A percentile compares a stretch with the other conserved stretches of the same genome.
These are phyloP conservation scores for Lolium rigidum DNA, from an alignment of 176 grass and related monocot genomes.

Conservation along the genomic window DNA sequence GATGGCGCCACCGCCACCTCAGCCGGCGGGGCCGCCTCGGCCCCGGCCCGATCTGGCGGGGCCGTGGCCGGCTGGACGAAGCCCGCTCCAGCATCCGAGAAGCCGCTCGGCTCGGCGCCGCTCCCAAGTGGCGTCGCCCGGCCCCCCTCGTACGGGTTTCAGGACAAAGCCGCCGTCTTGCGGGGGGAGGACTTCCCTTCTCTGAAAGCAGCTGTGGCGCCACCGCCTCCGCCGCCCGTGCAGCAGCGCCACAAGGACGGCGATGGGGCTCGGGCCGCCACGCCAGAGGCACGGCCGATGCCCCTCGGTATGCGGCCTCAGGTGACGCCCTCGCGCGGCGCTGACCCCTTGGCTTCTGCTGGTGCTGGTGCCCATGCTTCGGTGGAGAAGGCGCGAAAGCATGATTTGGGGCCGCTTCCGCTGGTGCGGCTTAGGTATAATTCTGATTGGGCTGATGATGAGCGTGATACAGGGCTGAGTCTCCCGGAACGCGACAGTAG, in stretches of 20 bases:
- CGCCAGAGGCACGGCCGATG: slow-evolving; percentile 31
- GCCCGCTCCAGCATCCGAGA: slow-evolving; percentile 56
- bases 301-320: slow-evolving; percentile 87
- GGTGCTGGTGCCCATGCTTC: slow-evolving; percentile 36
- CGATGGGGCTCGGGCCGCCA: slow-evolving; percentile 43
- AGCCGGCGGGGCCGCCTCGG: slow-evolving; percentile 38
- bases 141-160: slow-evolving; percentile 49
- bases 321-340: slow-evolving; percentile 50
- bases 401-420: slow-evolving; percentile 63
- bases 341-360: slow-evolving; percentile 43
- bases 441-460: slow-evolving; percentile 97
- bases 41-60: slow-evolving; percentile 56
- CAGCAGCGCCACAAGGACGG: slow-evolving; percentile 68
- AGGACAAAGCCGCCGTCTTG: slow-evolving; percentile 76
- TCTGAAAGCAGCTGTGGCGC: slow-evolving; percentile 66
- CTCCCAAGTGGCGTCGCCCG: slow-evolving; percentile 25
- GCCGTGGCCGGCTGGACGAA: slow-evolving; percentile 83
- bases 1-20: slow-evolving; percentile 57
- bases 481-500: slow-evolving; percentile 71
- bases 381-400: slow-evolving; percentile 50
- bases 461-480: slow-evolving; percentile 84
- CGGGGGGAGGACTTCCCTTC: slow-evolving; percentile 97
- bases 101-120: slow-evolving; percentile 35
- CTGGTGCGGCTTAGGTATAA: slow-evolving; percentile 65
- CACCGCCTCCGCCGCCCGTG: slow-evolving; percentile 45